A percentile compares a stretch with the other conserved stretches of the same genome.
Evolutionary conservation across 2,329 filamentous ascomycete genomes (phyloP).

Genomic region (Fusarium luffae): DNA sequence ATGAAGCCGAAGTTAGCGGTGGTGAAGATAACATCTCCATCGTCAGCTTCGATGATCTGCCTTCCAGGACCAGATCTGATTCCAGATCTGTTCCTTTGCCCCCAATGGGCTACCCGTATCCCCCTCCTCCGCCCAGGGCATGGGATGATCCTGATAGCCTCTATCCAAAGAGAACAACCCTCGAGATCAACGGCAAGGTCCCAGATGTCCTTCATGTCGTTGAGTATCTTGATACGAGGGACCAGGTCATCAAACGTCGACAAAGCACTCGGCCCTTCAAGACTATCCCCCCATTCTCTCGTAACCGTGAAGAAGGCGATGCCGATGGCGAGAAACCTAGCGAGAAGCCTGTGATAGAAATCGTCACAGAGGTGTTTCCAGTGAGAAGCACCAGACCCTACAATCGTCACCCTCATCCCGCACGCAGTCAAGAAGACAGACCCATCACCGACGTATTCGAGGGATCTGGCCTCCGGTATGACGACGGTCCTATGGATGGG

Average conservation of each 20-base stretch:
- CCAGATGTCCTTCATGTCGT: conserved; percentile 57
- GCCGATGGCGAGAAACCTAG: conserved; percentile 16
- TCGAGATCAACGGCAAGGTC: conserved; percentile 51
- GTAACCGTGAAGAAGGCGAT: conserved; percentile 28
- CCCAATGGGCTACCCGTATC: not conserved
- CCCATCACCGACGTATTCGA: conserved; percentile 48
- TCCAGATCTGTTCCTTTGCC: not conserved
- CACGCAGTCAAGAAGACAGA: conserved; percentile 36
- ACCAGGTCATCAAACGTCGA: conserved; percentile 51
- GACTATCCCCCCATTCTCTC: conserved; percentile 46
- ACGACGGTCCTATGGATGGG: conserved; percentile 43
- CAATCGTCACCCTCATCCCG: conserved; percentile 6
- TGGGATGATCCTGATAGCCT: not conserved
- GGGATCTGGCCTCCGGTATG: conserved; percentile 39
- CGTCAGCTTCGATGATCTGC: conserved; percentile 41
- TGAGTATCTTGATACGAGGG: conserved; percentile 51
- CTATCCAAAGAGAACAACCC: conserved; percentile 16
- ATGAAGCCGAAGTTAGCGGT: conserved; percentile 20
- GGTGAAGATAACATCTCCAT: conserved; percentile 37
- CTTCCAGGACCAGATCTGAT: not conserved
- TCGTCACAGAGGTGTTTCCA: conserved; percentile 54
- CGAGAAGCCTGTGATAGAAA: conserved; percentile 54
- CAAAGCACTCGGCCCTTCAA: conserved; percentile 55
- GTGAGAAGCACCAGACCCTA: not conserved
- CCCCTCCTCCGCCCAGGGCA: not conserved